These are phyloP conservation scores for Gentiana macrophylla DNA, from an alignment of 257 asterid species.

Conservation along the genomic window DNA sequence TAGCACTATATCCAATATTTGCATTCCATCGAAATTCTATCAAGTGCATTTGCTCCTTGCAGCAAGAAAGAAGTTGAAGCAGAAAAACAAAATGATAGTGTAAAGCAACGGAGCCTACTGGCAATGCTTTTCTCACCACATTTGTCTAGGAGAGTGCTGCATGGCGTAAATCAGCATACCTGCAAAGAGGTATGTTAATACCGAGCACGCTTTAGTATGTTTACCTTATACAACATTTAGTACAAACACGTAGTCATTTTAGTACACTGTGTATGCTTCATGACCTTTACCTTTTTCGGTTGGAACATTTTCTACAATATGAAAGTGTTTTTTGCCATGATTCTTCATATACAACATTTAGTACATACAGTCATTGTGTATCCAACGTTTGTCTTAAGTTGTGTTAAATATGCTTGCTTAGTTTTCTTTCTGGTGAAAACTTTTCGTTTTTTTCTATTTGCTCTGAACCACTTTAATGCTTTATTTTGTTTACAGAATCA, in stretches of 20 bases:
- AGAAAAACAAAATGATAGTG: conserved; percentile 28
- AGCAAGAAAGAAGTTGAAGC: conserved; percentile 44
- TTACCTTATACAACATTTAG: too few species aligned
- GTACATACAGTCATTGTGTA: too few species aligned
- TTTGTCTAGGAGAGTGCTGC: conserved; percentile 46
- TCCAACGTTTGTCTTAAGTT: neutral
- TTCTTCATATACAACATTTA: too few species aligned
- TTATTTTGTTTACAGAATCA: conserved; percentile 39
- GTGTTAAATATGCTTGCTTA: neutral
- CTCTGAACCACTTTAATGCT: neutral
- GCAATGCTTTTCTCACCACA: conserved; percentile 32
- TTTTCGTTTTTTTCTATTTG: too few species aligned
- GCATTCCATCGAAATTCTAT: conserved; percentile 80
- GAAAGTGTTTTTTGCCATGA: too few species aligned
- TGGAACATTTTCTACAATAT: too few species aligned
- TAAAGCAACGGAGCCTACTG: conserved; percentile 51
- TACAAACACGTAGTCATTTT: too few species aligned
- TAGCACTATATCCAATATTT: conserved; percentile 66
- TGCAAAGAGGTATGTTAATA: conserved; percentile 57
- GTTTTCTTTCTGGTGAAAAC: too few species aligned
- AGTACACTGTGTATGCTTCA: neutral
- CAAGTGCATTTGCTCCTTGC: conserved; percentile 76
- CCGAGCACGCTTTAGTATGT: neutral
- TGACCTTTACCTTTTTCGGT: too few species aligned
- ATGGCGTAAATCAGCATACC: conserved; percentile 46